Percentiles rank a stretch among this genome's conserved stretches.
These are phyloP conservation scores for Cucurbita argyrosperma DNA, from an alignment of 306 rosid species.

Conservation along the genomic window DNA sequence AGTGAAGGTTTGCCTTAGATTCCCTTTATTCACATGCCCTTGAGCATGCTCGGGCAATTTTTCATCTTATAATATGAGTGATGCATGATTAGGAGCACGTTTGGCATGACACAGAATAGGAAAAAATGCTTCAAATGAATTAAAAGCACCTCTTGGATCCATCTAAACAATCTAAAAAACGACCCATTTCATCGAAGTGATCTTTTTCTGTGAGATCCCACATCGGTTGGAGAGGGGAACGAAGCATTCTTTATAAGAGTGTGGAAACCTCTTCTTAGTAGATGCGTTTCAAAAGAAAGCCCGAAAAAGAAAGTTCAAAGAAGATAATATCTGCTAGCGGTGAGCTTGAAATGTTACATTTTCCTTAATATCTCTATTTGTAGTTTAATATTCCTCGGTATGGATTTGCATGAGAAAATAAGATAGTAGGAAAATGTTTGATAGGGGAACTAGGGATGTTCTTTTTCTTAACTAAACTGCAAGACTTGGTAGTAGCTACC, in stretches of 20 bases:
- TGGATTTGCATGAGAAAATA: not conserved
- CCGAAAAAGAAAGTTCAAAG: too few species aligned
- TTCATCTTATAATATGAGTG: not conserved
- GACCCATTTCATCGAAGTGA: not conserved
- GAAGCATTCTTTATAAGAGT: too few species aligned
- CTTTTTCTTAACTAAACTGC: not conserved
- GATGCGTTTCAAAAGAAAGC: too few species aligned
- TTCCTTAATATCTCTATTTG: not conserved
- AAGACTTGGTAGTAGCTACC: not conserved
- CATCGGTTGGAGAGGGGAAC: too few species aligned
- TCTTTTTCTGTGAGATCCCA: not conserved
- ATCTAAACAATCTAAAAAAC: not conserved
- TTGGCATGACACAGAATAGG: not conserved
- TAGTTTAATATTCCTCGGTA: not conserved
- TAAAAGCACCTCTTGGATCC: not conserved
- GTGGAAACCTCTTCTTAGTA: too few species aligned
- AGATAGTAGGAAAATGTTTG: not conserved
- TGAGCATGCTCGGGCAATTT: not conserved
- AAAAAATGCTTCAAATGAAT: not conserved
- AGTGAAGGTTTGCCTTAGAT: slow-evolving; percentile 59
- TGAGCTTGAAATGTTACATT: not conserved
- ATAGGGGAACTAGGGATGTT: not conserved
- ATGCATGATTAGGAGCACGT: not conserved
- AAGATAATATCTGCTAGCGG: too few species aligned
- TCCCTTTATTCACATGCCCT: not conserved